phyloP scores from a whole-genome alignment of 192 early-diverging fungal species.

The Podila verticillata region DNA sequence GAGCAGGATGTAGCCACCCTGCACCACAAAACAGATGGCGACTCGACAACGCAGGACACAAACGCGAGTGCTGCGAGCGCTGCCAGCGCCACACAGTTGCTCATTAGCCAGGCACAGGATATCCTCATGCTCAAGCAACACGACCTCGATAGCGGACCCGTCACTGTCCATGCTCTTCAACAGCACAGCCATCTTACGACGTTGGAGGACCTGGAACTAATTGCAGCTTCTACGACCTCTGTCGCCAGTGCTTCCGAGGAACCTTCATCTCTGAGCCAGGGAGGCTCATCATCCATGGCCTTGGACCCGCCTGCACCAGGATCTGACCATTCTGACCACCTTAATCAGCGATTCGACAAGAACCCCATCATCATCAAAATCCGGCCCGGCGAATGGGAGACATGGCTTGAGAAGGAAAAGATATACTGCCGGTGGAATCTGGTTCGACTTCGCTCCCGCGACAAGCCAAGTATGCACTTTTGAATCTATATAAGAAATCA shows the following conservation, averaged over 20 bases:
- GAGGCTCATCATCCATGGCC: not conserved
- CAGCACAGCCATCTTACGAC: not conserved
- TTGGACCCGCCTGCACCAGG: too few species aligned
- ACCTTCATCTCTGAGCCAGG: not conserved
- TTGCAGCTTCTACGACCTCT: not conserved
- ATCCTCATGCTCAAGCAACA: not conserved
- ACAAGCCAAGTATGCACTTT: slow-evolving; percentile 28
- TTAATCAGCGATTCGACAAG: slow-evolving; percentile 18
- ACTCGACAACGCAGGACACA: too few species aligned
- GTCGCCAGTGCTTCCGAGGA: not conserved
- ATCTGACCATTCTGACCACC: not conserved
- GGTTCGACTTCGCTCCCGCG: slow-evolving; percentile 30
- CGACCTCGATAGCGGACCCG: not conserved
- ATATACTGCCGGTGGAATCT: slow-evolving; percentile 35
- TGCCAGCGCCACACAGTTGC: not conserved
- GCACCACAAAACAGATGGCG: too few species aligned
- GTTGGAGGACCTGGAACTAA: not conserved
- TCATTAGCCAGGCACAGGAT: not conserved
- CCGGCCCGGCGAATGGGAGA: slow-evolving; percentile 32
- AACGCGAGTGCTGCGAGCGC: too few species aligned
- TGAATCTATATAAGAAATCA: not conserved
- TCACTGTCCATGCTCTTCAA: not conserved
- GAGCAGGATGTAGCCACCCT: too few species aligned
- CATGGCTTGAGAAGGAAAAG: slow-evolving; percentile 35
- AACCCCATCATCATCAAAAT: slow-evolving; percentile 22